Percentiles rank a stretch among this genome's conserved stretches.
phyloP scores from a whole-genome alignment of 1,284 basidiomycete genomes.

The Cryptococcus amylolentus region DNA sequence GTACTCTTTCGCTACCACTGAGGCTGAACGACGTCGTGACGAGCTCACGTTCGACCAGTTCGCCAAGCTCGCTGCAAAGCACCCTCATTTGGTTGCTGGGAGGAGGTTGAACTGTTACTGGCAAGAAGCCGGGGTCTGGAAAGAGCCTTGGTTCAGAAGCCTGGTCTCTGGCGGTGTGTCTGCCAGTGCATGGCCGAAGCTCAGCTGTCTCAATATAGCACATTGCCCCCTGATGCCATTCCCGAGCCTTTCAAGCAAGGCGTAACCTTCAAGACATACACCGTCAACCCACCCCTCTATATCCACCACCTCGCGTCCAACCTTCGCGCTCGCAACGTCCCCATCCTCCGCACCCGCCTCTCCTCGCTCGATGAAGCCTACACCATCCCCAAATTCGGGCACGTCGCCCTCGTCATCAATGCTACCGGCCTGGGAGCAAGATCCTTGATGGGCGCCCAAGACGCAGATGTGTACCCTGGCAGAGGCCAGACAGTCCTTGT shows the following conservation, averaged over 20 bases:
- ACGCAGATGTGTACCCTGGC: constrained; percentile 40
- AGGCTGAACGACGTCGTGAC: constrained; percentile 52
- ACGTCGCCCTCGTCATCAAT: constrained; percentile 49
- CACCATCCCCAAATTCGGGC: constrained; percentile 18
- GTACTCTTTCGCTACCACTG: constrained; percentile 56
- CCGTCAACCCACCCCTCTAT: constrained; percentile 48
- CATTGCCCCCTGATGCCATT: constrained; percentile 6
- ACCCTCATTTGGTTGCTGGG: constrained; percentile 40
- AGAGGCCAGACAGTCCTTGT: constrained; percentile 49
- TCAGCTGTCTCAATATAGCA: constrained; percentile 9
- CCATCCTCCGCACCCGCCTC: constrained; percentile 39
- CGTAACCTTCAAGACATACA: constrained; percentile 45
- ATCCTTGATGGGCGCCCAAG: constrained; percentile 44
- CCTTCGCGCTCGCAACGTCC: constrained; percentile 33
- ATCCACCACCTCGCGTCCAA: constrained; percentile 35
- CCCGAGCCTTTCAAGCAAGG: constrained; percentile 23
- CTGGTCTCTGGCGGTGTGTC: constrained; percentile 55
- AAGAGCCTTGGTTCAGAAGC: constrained; percentile 55
- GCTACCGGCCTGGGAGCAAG: constrained; percentile 49
- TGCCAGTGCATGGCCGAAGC: not conserved
- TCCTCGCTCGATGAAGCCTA: constrained; percentile 46
- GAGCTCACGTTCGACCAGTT: constrained; percentile 49
- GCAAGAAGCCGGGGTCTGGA: constrained; percentile 28
- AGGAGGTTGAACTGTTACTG: constrained; percentile 53
- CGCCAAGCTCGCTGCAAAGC: constrained; percentile 53